Conservation (phyloP, 371 early-diverging fungal genomes). For the Phascolomyces articulosus region DNA sequence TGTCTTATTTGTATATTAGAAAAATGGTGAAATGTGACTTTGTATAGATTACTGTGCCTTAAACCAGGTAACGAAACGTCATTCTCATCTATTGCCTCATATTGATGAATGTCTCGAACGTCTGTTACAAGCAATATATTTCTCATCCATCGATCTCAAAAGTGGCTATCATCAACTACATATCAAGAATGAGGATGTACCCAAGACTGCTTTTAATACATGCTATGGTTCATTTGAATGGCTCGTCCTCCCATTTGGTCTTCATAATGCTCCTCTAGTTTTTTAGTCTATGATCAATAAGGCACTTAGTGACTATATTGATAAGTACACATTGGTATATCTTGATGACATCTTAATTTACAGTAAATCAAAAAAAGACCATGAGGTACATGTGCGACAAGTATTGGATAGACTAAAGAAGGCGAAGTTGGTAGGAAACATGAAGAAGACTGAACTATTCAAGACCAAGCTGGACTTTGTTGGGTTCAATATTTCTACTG, state of each 20-base stretch:
- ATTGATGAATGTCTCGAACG: constrained; percentile 51
- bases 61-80: constrained; percentile 45
- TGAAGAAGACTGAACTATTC: constrained; percentile 57
- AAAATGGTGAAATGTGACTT: too few species aligned
- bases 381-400: constrained; percentile 33
- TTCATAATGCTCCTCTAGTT: constrained; percentile 46
- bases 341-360: constrained; percentile 66
- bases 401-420: constrained; percentile 39
- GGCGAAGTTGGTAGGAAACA: constrained; percentile 37
- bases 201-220: constrained; percentile 33
- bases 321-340: too few species aligned
- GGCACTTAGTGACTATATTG: constrained; percentile 33
- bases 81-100: constrained; percentile 46
- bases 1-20: constrained; percentile 55
- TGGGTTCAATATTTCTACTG: constrained; percentile 38
- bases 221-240: constrained; percentile 49
- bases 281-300: constrained; percentile 48
- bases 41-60: constrained; percentile 41
- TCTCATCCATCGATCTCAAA: constrained; percentile 46
- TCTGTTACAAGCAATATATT: too few species aligned
- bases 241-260: constrained; percentile 53
- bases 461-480: constrained; percentile 38
- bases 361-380: constrained; percentile 44
- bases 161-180: constrained; percentile 45
- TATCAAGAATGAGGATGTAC: constrained; percentile 18